Percentiles rank a stretch among this genome's conserved stretches.
Conservation (phyloP, 2,329 filamentous ascomycete species). For the Ceratocystis cacaofunesta region DNA sequence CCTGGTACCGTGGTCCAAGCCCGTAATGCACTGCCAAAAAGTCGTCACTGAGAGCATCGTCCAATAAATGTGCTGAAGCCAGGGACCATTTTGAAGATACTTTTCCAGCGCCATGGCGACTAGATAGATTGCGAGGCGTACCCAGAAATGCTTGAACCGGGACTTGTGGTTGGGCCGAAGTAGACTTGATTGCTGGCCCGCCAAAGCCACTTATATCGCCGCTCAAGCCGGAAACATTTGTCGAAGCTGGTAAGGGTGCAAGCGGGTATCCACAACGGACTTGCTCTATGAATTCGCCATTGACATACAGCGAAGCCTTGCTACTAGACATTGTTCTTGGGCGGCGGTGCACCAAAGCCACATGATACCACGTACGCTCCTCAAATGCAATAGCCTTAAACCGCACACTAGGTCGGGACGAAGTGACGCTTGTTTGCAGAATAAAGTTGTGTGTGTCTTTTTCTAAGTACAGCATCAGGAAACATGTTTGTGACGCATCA, state of each 20-base stretch:
- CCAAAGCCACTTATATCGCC: slow-evolving; percentile 19
- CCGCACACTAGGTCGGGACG: slow-evolving; percentile 72
- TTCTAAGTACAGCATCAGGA: slow-evolving; percentile 84
- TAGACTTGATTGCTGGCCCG: not conserved
- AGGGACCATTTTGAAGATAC: slow-evolving; percentile 75
- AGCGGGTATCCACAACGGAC: slow-evolving; percentile 77
- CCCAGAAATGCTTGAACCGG: slow-evolving; percentile 70
- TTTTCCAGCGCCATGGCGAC: slow-evolving; percentile 55
- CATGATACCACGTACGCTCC: slow-evolving; percentile 76
- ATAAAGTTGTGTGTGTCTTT: slow-evolving; percentile 90
- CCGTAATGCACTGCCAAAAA: slow-evolving; percentile 80
- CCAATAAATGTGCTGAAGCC: slow-evolving; percentile 76
- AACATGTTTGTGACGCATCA: slow-evolving; percentile 82
- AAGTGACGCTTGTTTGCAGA: slow-evolving; percentile 83
- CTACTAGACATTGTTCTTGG: slow-evolving; percentile 60
- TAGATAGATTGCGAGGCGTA: slow-evolving; percentile 76
- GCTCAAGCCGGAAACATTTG: slow-evolving; percentile 43
- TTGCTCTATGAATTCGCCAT: slow-evolving; percentile 89
- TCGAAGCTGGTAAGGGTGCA: slow-evolving; percentile 48
- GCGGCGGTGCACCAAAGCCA: slow-evolving; percentile 72
- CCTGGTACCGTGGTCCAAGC: slow-evolving; percentile 78
- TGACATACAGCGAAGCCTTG: slow-evolving; percentile 75
- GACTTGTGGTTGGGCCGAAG: slow-evolving; percentile 14
- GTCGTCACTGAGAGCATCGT: slow-evolving; percentile 79
- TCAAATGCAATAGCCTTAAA: slow-evolving; percentile 75